A percentile compares a stretch with the other conserved stretches of the same genome.
These are phyloP conservation scores for Takakia lepidozioides DNA, from an alignment of 225 moss, liverwort and hornwort species.

Conservation along the genomic window DNA sequence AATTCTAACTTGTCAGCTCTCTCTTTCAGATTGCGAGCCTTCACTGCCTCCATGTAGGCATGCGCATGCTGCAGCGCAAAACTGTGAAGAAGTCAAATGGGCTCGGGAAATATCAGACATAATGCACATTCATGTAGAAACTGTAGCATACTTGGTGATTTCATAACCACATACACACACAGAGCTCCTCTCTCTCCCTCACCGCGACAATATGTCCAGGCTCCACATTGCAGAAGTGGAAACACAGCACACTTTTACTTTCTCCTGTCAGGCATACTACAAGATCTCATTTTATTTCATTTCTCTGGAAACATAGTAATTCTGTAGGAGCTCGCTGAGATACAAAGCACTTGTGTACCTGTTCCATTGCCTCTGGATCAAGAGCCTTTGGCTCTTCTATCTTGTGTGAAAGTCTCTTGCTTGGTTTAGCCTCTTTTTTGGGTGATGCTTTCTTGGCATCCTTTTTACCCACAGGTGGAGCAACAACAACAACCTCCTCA, in stretches of 20 bases:
- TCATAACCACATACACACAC: too few relatives aligned
- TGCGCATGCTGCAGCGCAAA: slow-evolving; percentile 27
- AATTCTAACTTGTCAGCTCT: slow-evolving; percentile 13
- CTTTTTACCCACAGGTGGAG: neutral
- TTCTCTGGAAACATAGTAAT: too few relatives aligned
- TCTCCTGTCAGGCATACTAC: too few relatives aligned
- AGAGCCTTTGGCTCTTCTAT: neutral
- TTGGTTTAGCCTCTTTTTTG: slow-evolving; percentile 22
- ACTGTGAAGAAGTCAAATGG: slow-evolving; percentile 4
- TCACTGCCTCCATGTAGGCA: slow-evolving; percentile 18
- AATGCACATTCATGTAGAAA: neutral
- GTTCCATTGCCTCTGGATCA: slow-evolving; percentile 17
- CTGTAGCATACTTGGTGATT: neutral
- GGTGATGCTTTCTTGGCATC: neutral
- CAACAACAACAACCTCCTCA: neutral
- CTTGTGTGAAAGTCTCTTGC: too few relatives aligned
- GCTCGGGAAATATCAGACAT: too few relatives aligned
- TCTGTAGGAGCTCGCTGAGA: too few relatives aligned
- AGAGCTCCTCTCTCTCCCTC: too few relatives aligned
- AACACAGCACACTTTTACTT: too few relatives aligned
- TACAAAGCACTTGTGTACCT: slow-evolving; percentile 9
- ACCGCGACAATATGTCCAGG: too few relatives aligned
- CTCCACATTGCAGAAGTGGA: too few relatives aligned
- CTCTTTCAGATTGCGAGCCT: slow-evolving; percentile 29
- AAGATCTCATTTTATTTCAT: too few relatives aligned